These are phyloP conservation scores for Larix kaempferi DNA, from an alignment of 75 land plant genomes.

Conservation along the genomic window DNA sequence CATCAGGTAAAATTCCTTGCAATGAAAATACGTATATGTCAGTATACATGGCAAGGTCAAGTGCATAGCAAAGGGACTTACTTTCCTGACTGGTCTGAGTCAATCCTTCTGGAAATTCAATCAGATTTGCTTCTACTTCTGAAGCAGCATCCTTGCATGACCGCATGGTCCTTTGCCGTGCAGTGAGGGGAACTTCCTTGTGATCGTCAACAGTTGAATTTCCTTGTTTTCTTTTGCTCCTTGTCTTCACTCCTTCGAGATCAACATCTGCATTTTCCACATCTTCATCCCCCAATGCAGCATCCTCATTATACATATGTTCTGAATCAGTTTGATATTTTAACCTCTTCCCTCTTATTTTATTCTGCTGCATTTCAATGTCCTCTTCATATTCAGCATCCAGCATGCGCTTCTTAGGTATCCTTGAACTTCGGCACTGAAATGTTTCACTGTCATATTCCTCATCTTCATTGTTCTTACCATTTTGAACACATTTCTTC, in stretches of 20 bases:
- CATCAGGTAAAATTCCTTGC: slow-evolving; percentile 61
- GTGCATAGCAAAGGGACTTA: slow-evolving; percentile 41
- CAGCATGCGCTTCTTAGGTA: slow-evolving; percentile 18
- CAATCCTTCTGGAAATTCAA: slow-evolving; percentile 85
- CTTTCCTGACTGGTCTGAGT: slow-evolving; percentile 58
- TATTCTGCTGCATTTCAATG: slow-evolving; percentile 18
- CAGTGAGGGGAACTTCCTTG: slow-evolving; percentile 58
- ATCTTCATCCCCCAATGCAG: slow-evolving; percentile 24
- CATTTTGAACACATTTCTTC: slow-evolving; percentile 13
- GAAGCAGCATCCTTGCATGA: slow-evolving; percentile 52
- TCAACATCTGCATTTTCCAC: slow-evolving; percentile 18
- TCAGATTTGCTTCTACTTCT: slow-evolving; percentile 26
- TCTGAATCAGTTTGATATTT: slow-evolving; percentile 20
- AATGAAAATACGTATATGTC: slow-evolving; percentile 56
- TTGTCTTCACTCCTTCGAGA: slow-evolving; percentile 22
- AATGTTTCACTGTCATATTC: slow-evolving; percentile 20
- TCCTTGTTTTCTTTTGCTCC: slow-evolving; percentile 27
- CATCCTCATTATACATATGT: slow-evolving; percentile 50
- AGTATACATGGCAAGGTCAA: slow-evolving; percentile 13
- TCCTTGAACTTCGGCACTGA: slow-evolving; percentile 22
- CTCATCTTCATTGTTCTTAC: slow-evolving; percentile 29
- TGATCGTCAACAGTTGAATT: slow-evolving; percentile 21
- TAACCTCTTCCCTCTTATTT: slow-evolving; percentile 23
- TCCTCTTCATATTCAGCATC: slow-evolving; percentile 19
- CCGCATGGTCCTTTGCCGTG: slow-evolving; percentile 76